Evolutionary conservation across 2,329 filamentous ascomycete genomes (phyloP).

Genomic region (Phoma sp.): DNA sequence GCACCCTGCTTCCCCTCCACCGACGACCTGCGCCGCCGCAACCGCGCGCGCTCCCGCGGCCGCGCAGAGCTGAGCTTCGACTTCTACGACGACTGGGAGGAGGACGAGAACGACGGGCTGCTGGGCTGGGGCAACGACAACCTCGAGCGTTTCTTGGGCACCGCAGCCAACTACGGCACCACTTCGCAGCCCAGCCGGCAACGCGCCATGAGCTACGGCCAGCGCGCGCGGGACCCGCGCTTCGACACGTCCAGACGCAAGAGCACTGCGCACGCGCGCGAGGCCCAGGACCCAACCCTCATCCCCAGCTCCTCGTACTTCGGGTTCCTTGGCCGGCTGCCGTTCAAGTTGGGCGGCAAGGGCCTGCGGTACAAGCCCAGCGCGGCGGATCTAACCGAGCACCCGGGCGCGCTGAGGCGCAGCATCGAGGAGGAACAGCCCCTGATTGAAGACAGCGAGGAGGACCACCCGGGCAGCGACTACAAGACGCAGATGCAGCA

Average conservation of each 20-base stretch:
- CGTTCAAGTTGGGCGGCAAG: slow-evolving; percentile 80
- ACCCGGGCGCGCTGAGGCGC: slow-evolving; percentile 66
- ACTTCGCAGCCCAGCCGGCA: slow-evolving; percentile 69
- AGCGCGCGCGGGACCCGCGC: slow-evolving; percentile 57
- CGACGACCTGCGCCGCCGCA: slow-evolving; percentile 73
- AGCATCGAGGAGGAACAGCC: slow-evolving; percentile 70
- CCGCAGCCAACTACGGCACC: slow-evolving; percentile 63
- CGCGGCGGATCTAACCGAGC: slow-evolving; percentile 86
- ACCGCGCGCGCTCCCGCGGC: slow-evolving; percentile 63
- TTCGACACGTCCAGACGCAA: slow-evolving; percentile 54
- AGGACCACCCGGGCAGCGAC: slow-evolving; percentile 36
- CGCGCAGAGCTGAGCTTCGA: slow-evolving; percentile 87
- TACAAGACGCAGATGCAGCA: slow-evolving; percentile 25
- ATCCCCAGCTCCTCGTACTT: slow-evolving; percentile 86
- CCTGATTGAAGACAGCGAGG: slow-evolving; percentile 68
- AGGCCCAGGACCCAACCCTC: slow-evolving; percentile 76
- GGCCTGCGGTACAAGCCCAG: slow-evolving; percentile 88
- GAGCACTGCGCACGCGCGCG: slow-evolving; percentile 59
- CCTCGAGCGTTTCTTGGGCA: slow-evolving; percentile 80
- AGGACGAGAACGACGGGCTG: slow-evolving; percentile 66
- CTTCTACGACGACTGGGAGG: slow-evolving; percentile 98
- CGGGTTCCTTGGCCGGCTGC: slow-evolving; percentile 81
- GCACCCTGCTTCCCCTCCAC: slow-evolving; percentile 73
- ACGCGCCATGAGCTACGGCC: slow-evolving; percentile 88
- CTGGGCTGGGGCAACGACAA: slow-evolving; percentile 82